Base-by-base conservation (phyloP, 768 basidiomycete genomes). In the Boletus reticulatus region DNA sequence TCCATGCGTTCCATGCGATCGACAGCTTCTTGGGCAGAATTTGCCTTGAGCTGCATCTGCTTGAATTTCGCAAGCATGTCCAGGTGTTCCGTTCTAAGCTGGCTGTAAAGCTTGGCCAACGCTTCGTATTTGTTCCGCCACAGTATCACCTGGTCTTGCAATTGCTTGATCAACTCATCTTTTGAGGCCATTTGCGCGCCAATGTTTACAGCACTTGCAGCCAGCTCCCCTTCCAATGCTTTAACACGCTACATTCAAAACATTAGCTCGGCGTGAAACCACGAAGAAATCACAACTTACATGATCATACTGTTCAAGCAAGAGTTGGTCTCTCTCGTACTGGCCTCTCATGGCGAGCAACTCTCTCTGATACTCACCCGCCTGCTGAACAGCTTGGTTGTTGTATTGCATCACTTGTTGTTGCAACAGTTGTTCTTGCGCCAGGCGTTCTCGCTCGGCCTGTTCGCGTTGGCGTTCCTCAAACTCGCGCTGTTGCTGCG, bases 71-170 rank as follows among this genome's bases (percentile, higher is more conserved):
- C 84, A 50, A 99, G 84, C 85, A 98, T 91, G 58, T 99, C 97
- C 43, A 99, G 80, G 73, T 99, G 97, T 68, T 98, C 97, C 31
- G 92, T 90, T 51, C 97, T 90, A 11, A 99, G 84, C 70, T 98
- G 97, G 64, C 94, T 98, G 78, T 99, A 99, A 10, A 99, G 83
- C 72, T 98, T 99, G 43, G 97, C 97, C 55, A 99, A 80, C 0
- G 96, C 93, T 70, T 99, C 97, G 72, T 99, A 99, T 74, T 99
- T 99, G 77, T 92, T 95, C 53, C 94, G 88, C 97, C 97, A 99
- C 14, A 96, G 76, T 4, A 84, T 90, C 59, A 98, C 95, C 74
- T 99, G 97, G 66, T 97, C 92, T 67, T 98, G 96, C 4, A 99
- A 82, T 68, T 95, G 93, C 67, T 87, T 87, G 72, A 98, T 96